Conservation (phyloP, 768 basidiomycete genomes). For the Mycena polygramma region DNA sequence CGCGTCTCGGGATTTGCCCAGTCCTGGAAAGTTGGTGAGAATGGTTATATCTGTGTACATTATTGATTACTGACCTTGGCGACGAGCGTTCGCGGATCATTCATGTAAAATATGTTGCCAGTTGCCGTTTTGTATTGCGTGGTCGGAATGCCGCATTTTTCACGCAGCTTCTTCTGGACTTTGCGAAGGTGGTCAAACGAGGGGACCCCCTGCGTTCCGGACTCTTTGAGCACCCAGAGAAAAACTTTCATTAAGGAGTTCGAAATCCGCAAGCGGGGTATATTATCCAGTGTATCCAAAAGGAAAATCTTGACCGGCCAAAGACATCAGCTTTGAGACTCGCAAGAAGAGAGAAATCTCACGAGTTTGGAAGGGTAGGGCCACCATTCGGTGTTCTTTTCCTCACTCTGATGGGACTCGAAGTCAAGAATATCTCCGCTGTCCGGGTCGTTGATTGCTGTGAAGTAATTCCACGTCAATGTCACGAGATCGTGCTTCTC, state of each 20-base stretch:
- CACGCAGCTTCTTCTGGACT: constrained; percentile 15
- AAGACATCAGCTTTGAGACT: no score
- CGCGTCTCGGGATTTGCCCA: constrained; percentile 15
- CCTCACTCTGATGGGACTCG: background rate
- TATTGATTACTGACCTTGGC: constrained; percentile 6
- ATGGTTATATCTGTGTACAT: no score
- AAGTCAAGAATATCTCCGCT: constrained; percentile 30
- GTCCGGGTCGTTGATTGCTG: constrained; percentile 9
- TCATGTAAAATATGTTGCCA: constrained; percentile 28
- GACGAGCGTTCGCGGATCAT: constrained; percentile 23
- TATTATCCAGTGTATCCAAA: constrained; percentile 25
- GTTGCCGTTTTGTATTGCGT: constrained; percentile 14
- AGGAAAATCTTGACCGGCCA: constrained; percentile 25
- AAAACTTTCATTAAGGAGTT: constrained; percentile 29
- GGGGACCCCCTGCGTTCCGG: constrained; percentile 13
- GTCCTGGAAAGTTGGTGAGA: constrained; percentile 1
- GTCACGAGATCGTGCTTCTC: constrained; percentile 14
- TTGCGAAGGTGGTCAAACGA: constrained; percentile 20
- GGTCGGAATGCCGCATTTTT: constrained; percentile 15
- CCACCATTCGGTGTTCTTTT: constrained; percentile 12
- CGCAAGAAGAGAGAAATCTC: background rate
- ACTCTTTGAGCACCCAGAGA: constrained; percentile 26
- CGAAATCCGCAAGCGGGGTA: constrained; percentile 21
- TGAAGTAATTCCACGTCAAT: no score
- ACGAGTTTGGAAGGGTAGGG: constrained; percentile 26